These are phyloP conservation scores for Penicillium pulvis DNA, from an alignment of 495 filamentous ascomycete genomes.

Conservation along the genomic window DNA sequence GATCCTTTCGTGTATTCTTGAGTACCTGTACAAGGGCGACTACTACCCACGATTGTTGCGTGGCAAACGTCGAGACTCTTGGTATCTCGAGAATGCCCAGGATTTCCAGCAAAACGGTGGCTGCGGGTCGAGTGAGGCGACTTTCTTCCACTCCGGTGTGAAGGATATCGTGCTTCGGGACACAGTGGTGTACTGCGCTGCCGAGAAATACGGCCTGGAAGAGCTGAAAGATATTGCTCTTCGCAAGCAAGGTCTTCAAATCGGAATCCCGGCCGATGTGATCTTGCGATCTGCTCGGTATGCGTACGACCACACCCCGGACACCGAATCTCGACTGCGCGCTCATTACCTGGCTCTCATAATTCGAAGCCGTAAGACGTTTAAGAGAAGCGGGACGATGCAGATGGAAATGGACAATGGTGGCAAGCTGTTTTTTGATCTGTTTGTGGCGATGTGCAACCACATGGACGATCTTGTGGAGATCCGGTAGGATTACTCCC, in stretches of 20 bases:
- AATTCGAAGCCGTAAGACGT: conserved; percentile 88
- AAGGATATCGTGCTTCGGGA: conserved; percentile 77
- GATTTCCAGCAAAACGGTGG: conserved; percentile 52
- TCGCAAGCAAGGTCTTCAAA: conserved; percentile 89
- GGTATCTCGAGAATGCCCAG: conserved; percentile 69
- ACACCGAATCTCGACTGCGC: conserved; percentile 84
- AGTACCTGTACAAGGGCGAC: conserved; percentile 73
- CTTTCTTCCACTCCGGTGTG: conserved; percentile 68
- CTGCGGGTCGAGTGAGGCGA: conserved; percentile 69
- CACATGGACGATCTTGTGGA: conserved; percentile 90
- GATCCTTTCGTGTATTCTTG: conserved; percentile 66
- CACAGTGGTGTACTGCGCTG: conserved; percentile 89
- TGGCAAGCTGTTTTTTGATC: conserved; percentile 91
- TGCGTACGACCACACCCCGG: conserved; percentile 91
- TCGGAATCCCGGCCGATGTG: conserved; percentile 79
- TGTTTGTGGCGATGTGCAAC: conserved; percentile 97
- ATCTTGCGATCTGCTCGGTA: conserved; percentile 89
- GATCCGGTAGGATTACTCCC: conserved; percentile 35
- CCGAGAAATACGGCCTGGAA: conserved; percentile 80
- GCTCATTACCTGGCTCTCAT: conserved; percentile 94
- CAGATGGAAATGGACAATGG: conserved; percentile 95
- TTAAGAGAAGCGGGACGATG: conserved; percentile 96
- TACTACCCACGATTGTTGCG: conserved; percentile 60
- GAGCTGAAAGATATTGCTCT: conserved; percentile 86
- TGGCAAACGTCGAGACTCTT: conserved; percentile 52